Conservation (phyloP, 1,284 basidiomycete species). For the Leccinum variabile region DNA sequence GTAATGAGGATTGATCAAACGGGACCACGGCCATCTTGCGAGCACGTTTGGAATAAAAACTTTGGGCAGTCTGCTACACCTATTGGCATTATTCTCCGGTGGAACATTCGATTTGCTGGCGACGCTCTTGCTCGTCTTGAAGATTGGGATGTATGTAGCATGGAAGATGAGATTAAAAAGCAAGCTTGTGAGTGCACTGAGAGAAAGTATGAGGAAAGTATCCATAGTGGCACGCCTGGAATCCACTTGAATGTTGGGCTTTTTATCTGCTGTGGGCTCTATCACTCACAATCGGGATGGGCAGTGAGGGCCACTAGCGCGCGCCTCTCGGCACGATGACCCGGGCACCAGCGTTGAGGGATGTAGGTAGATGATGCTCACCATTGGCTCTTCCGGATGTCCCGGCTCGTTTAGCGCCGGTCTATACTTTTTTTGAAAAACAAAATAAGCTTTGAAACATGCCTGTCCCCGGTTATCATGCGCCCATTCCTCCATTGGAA, state of each 20-base stretch:
- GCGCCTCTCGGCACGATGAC: not conserved
- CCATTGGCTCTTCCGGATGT: not conserved
- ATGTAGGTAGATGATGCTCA: not conserved
- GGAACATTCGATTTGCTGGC: not conserved
- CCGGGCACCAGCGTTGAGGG: not conserved
- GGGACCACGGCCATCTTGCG: conserved; percentile 1
- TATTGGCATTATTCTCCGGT: not conserved
- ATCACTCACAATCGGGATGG: not conserved
- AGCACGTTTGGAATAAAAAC: not conserved
- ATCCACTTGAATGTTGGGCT: not conserved
- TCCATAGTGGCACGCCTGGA: not conserved
- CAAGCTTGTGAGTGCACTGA: not conserved
- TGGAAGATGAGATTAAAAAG: not conserved
- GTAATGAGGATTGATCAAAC: not conserved
- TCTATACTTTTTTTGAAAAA: not conserved
- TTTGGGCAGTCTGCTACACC: not conserved
- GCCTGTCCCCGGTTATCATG: not conserved
- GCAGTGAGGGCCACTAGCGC: not conserved
- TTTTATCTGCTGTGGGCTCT: not conserved
- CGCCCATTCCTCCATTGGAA: not conserved
- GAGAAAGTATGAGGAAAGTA: not conserved
- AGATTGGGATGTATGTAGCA: not conserved
- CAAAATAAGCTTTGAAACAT: not conserved
- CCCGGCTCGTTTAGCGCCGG: not conserved
- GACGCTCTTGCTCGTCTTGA: not conserved